Evolutionary conservation across 192 early-diverging fungal species (phyloP).

Genomic region (Mortierella alpina): DNA sequence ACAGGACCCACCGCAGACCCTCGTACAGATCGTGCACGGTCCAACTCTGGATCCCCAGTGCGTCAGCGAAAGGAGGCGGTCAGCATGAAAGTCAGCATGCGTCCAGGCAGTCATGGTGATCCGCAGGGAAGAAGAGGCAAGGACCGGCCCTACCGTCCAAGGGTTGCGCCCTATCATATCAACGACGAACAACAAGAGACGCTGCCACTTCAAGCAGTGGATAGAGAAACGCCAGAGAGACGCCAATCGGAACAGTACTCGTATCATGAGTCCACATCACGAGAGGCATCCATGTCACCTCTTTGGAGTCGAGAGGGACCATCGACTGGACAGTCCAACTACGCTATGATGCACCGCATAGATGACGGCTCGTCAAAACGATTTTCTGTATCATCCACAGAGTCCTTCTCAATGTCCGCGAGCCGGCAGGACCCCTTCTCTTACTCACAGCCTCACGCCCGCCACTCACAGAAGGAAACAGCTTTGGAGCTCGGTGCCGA

Average conservation of each 20-base stretch:
- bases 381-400: conserved; percentile 12
- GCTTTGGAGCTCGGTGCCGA: not conserved
- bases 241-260: not conserved
- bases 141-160: conserved; percentile 1
- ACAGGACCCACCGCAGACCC: not conserved
- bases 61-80: not conserved
- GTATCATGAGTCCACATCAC: not conserved
- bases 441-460: not conserved
- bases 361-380: not conserved
- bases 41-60: not conserved
- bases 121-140: not conserved
- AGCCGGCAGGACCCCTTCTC: not conserved
- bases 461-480: not conserved
- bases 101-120: not conserved
- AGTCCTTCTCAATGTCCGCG: conserved; percentile 1
- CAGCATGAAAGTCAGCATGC: not conserved
- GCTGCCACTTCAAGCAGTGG: not conserved
- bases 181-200: conserved; percentile 1
- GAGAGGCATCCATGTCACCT: conserved; percentile 11
- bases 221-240: not conserved
- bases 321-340: not conserved
- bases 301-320: conserved; percentile 5
- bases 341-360: not conserved
- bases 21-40: not conserved
- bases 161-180: not conserved